These are phyloP conservation scores for Rubia tinctorum DNA, from an alignment of 305 asterid genomes.

Conservation along the genomic window DNA sequence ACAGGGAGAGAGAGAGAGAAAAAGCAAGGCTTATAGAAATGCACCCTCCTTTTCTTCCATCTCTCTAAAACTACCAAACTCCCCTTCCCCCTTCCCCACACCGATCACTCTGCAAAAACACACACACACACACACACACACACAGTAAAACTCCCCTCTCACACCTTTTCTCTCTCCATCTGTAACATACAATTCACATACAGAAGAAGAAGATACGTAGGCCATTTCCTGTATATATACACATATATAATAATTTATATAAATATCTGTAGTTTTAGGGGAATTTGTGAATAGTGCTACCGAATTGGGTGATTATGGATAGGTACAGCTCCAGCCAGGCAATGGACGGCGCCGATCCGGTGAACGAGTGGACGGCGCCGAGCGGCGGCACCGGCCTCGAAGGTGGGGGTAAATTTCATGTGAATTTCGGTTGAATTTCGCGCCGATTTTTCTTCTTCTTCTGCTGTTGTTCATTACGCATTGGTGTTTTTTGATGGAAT, in stretches of 20 bases:
- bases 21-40: constrained; percentile 23
- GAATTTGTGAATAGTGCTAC: constrained; percentile 23
- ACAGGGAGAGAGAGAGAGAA: constrained; percentile 19
- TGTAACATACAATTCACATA: too few relatives aligned
- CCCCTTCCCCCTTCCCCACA: neutral
- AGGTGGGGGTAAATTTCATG: constrained; percentile 58
- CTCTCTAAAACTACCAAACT: constrained; percentile 55
- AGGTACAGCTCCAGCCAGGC: constrained; percentile 61
- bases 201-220: too few relatives aligned
- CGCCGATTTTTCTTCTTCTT: neutral
- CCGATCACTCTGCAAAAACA: constrained; percentile 14
- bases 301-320: constrained; percentile 41
- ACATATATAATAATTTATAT: neutral
- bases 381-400: constrained; percentile 95
- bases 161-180: too few relatives aligned
- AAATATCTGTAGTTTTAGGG: constrained; percentile 11
- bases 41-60: constrained; percentile 16
- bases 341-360: constrained; percentile 85
- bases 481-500: constrained; percentile 25
- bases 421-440: constrained; percentile 36
- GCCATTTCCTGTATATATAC: constrained; percentile 22
- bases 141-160: neutral
- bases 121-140: constrained; percentile 16
- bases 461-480: constrained; percentile 4
- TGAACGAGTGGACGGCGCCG: constrained; percentile 83